These are phyloP conservation scores for Aspergillus glaucus DNA, from an alignment of 2,329 filamentous ascomycete species.

Conservation along the genomic window DNA sequence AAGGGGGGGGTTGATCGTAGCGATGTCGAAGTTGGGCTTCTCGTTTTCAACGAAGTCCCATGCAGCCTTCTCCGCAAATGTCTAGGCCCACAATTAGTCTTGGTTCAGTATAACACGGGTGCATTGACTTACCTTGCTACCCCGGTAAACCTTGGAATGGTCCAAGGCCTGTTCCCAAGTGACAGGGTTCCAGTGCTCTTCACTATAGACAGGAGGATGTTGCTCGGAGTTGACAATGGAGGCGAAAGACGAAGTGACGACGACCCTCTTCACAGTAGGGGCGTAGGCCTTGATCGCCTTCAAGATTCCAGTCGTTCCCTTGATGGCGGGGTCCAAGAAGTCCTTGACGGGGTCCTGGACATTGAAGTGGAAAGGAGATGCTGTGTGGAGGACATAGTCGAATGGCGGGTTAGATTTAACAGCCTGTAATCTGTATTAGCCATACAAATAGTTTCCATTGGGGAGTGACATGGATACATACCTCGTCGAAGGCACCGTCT, in stretches of 20 bases:
- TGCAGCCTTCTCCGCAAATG: slow-evolving; percentile 60
- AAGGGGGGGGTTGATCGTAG: slow-evolving; percentile 57
- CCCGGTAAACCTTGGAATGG: slow-evolving; percentile 37
- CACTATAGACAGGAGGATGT: slow-evolving; percentile 30
- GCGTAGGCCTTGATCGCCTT: slow-evolving; percentile 56
- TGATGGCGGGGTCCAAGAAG: slow-evolving; percentile 55
- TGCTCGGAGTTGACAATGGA: slow-evolving; percentile 49
- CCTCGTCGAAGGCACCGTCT: slow-evolving; percentile 62
- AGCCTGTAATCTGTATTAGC: slow-evolving; percentile 29
- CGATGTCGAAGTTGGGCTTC: slow-evolving; percentile 54
- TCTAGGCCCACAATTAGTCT: slow-evolving; percentile 16
- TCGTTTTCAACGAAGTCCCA: slow-evolving; percentile 58
- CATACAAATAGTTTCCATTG: not conserved
- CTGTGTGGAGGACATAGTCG: slow-evolving; percentile 68
- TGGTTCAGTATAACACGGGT: not conserved
- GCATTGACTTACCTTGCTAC: slow-evolving; percentile 45
- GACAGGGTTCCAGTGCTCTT: slow-evolving; percentile 40
- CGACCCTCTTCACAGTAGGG: slow-evolving; percentile 65
- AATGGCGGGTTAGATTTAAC: slow-evolving; percentile 59
- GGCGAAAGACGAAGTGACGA: slow-evolving; percentile 65
- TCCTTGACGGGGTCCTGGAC: slow-evolving; percentile 63
- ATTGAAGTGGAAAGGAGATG: slow-evolving; percentile 67
- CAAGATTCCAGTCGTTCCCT: slow-evolving; percentile 58
- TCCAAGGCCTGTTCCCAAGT: slow-evolving; percentile 37
- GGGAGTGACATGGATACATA: slow-evolving; percentile 7